Conservation (phyloP, 1,284 basidiomycete species). For the Cystobasidium pallidum region DNA sequence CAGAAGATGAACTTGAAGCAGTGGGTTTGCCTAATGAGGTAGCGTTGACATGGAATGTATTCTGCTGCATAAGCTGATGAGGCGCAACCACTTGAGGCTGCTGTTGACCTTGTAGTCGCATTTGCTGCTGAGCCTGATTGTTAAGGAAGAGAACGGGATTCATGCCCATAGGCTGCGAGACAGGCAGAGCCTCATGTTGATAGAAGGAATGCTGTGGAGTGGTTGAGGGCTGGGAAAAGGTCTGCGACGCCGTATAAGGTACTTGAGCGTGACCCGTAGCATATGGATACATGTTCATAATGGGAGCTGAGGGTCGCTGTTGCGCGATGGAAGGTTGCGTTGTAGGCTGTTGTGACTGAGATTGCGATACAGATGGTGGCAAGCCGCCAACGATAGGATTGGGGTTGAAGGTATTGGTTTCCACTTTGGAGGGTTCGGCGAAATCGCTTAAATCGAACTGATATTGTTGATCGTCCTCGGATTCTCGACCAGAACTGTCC, state of each 20-base stretch:
- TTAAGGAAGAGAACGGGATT: slow-evolving; percentile 20
- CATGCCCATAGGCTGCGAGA: slow-evolving; percentile 7
- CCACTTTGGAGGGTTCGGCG: not conserved
- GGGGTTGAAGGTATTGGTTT: not conserved
- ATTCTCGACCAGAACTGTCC: slow-evolving; percentile 20
- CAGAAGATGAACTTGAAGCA: slow-evolving; percentile 1
- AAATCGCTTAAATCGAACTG: slow-evolving; percentile 16
- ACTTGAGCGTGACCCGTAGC: not conserved
- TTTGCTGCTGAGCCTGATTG: slow-evolving; percentile 3
- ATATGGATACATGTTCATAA: not conserved
- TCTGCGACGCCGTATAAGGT: not conserved
- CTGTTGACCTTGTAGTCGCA: not conserved
- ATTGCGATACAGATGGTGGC: not conserved
- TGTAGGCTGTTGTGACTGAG: not conserved
- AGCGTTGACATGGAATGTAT: slow-evolving; percentile 17
- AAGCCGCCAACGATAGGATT: not conserved
- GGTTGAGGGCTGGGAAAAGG: not conserved
- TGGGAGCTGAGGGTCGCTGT: not conserved
- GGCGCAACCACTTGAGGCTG: slow-evolving; percentile 12
- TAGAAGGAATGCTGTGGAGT: slow-evolving; percentile 1
- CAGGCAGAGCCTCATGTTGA: slow-evolving; percentile 15
- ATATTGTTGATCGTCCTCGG: slow-evolving; percentile 22
- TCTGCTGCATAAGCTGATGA: slow-evolving; percentile 30
- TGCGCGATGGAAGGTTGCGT: not conserved
- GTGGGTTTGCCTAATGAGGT: not conserved